phyloP scores from a whole-genome alignment of 2,329 filamentous ascomycete species.

The Nemania abortiva region DNA sequence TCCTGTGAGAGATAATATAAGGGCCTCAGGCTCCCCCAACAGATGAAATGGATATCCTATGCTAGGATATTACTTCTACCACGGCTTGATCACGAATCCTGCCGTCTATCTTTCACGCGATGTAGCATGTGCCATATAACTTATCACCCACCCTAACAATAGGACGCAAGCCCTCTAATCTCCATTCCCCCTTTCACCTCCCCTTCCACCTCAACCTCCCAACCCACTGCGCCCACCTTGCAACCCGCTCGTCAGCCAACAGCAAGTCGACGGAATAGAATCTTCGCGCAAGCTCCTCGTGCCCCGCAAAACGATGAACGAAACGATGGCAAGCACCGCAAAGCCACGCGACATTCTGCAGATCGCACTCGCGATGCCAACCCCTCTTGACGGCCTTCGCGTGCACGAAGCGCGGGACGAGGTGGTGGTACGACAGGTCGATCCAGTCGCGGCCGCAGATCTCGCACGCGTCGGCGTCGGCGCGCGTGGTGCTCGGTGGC shows the following conservation, averaged over 20 bases:
- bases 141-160: too few relatives aligned
- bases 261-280: slow-evolving; percentile 81
- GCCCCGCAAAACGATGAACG: slow-evolving; percentile 79
- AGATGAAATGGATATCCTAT: too few relatives aligned
- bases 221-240: slow-evolving; percentile 79
- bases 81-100: too few relatives aligned
- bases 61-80: too few relatives aligned
- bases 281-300: slow-evolving; percentile 81
- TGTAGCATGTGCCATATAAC: too few relatives aligned
- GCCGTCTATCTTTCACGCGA: too few relatives aligned
- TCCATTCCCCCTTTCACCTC: slow-evolving; percentile 35
- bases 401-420: slow-evolving; percentile 84
- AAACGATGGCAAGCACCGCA: slow-evolving; percentile 87
- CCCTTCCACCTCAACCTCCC: slow-evolving; percentile 79
- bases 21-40: too few relatives aligned
- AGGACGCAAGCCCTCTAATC: too few relatives aligned
- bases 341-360: slow-evolving; percentile 87
- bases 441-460: slow-evolving; percentile 82
- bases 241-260: slow-evolving; percentile 76
- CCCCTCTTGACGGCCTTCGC: slow-evolving; percentile 80
- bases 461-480: slow-evolving; percentile 76
- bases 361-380: slow-evolving; percentile 80
- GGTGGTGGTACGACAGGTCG: slow-evolving; percentile 83
- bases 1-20: too few relatives aligned
- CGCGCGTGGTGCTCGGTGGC: slow-evolving; percentile 68